Evolutionary conservation across 208 protist species (phyloP).

Genomic region (Leishmania arabica): DNA sequence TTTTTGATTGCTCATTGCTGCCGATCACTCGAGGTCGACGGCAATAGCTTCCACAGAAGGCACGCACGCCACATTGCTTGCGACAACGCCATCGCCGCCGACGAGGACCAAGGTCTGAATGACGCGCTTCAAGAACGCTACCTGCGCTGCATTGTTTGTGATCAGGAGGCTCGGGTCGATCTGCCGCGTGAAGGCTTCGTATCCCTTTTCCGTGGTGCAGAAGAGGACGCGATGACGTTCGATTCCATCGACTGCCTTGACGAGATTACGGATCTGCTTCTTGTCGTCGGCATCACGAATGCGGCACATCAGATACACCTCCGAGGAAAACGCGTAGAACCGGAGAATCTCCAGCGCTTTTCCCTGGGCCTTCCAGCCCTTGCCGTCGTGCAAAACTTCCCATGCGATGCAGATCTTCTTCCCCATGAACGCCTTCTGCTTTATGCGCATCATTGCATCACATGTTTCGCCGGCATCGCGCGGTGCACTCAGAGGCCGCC

Average conservation of each 20-base stretch:
- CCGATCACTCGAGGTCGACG: conserved; percentile 12
- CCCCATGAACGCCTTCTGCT: conserved; percentile 47
- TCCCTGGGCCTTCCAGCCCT: conserved; percentile 47
- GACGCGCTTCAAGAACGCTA: conserved; percentile 64
- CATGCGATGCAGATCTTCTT: conserved; percentile 68
- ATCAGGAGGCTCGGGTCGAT: conserved; percentile 72
- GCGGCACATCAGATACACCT: conserved; percentile 81
- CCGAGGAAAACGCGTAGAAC: conserved; percentile 52
- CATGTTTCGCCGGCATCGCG: conserved; percentile 11
- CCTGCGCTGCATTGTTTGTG: conserved; percentile 51
- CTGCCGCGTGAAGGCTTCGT: conserved; percentile 86
- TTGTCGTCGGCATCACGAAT: conserved; percentile 56
- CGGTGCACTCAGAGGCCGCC: conserved; percentile 24
- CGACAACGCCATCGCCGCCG: conserved; percentile 18
- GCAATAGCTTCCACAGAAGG: conserved; percentile 24
- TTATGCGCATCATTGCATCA: conserved; percentile 39
- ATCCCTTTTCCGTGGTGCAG: conserved; percentile 79
- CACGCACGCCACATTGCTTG: conserved; percentile 43
- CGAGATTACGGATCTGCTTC: conserved; percentile 39
- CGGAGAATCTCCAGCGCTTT: conserved; percentile 49
- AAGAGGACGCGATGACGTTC: conserved; percentile 83
- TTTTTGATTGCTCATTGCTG: not conserved
- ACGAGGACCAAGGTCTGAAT: conserved; percentile 73
- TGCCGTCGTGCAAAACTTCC: conserved; percentile 63
- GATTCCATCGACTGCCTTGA: conserved; percentile 51